Conservation (phyloP, 345 rosid genomes). For the Corchorus capsularis region DNA sequence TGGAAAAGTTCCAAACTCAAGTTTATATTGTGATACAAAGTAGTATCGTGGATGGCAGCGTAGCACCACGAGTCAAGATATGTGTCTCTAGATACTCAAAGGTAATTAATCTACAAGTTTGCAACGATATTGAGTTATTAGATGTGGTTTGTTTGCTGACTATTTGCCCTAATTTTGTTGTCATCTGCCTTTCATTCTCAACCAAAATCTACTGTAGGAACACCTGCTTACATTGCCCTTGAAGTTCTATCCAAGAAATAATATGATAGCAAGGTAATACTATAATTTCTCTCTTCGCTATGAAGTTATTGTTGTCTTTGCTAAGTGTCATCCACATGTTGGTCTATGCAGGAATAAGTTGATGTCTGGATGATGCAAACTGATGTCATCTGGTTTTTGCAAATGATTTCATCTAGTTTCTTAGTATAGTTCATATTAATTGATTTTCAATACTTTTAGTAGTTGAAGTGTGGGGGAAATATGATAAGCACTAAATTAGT, state of each 20-base stretch:
- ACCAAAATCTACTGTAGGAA: constrained; percentile 76
- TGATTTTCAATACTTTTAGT: too few relatives aligned
- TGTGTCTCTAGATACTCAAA: constrained; percentile 77
- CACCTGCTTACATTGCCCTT: constrained; percentile 75
- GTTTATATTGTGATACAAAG: constrained; percentile 59
- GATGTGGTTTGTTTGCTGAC: constrained; percentile 8
- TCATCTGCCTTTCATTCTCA: constrained; percentile 74
- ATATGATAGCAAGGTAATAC: constrained; percentile 56
- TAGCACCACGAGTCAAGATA: constrained; percentile 63
- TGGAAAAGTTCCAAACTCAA: constrained; percentile 60
- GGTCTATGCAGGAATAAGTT: too few relatives aligned
- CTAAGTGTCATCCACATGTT: too few relatives aligned
- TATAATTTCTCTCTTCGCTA: background rate
- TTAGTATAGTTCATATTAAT: too few relatives aligned
- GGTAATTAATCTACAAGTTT: constrained; percentile 23
- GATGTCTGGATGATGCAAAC: too few relatives aligned
- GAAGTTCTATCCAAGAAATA: constrained; percentile 59
- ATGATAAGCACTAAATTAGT: too few relatives aligned
- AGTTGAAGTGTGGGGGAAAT: too few relatives aligned
- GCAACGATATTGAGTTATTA: background rate
- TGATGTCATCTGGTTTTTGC: too few relatives aligned
- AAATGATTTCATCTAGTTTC: too few relatives aligned
- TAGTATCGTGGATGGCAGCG: constrained; percentile 79
- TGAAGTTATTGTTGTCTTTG: too few relatives aligned
- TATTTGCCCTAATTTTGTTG: constrained; percentile 19